phyloP scores from a whole-genome alignment of 768 basidiomycete species.

The Glaciozyma antarctica region DNA sequence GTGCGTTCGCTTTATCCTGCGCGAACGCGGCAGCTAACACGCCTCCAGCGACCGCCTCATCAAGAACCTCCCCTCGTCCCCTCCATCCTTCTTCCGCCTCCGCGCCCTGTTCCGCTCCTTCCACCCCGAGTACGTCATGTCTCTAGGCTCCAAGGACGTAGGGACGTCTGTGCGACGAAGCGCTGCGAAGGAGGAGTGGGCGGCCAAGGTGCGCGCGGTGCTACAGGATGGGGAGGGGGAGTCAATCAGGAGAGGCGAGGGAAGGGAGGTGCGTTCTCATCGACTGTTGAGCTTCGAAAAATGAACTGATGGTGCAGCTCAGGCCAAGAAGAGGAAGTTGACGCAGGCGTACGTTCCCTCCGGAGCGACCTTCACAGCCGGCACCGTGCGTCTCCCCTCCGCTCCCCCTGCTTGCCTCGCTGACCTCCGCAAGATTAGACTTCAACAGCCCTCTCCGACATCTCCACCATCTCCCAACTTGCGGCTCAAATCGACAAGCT shows the following conservation, averaged over 20 bases:
- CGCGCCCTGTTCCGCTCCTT: conserved; percentile 6
- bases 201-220: neutral
- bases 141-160: neutral
- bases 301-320: neutral
- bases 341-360: neutral
- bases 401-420: too few species aligned
- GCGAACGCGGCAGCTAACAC: neutral
- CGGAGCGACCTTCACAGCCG: neutral
- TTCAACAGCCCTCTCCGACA: neutral
- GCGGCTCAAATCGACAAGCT: neutral
- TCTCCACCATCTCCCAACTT: neutral
- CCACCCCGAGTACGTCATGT: neutral
- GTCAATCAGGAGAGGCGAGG: neutral
- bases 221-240: neutral
- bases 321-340: conserved; percentile 9
- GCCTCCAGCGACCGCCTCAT: neutral
- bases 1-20: neutral
- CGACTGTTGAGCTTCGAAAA: neutral
- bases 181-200: neutral
- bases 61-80: neutral
- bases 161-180: neutral
- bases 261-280: neutral
- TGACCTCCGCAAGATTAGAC: neutral
- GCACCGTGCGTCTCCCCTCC: neutral
- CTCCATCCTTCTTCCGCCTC: neutral